phyloP scores from a whole-genome alignment of 106 monocot genomes.

The Acorus gramineus region DNA sequence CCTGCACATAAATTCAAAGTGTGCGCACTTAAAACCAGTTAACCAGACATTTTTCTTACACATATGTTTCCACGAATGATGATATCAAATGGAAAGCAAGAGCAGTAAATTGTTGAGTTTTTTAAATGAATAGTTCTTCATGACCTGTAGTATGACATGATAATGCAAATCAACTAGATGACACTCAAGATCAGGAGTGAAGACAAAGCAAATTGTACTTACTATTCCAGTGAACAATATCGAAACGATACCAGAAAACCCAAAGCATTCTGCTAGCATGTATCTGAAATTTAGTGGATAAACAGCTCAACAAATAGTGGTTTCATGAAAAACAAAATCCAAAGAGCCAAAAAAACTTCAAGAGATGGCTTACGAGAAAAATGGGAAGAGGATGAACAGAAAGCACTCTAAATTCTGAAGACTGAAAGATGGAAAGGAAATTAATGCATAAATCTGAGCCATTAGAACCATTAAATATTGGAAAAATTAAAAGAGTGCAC shows the following conservation, averaged over 20 bases:
- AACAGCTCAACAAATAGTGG: neutral
- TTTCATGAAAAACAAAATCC: neutral
- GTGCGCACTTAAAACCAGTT: neutral
- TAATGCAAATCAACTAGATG: too few species aligned
- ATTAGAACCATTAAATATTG: too few species aligned
- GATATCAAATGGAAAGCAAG: conserved; percentile 93
- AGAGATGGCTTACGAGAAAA: conserved; percentile 79
- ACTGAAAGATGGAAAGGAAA: conserved; percentile 27
- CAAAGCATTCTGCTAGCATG: conserved; percentile 94
- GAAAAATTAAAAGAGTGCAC: conserved; percentile 3
- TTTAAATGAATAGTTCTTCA: conserved; percentile 91
- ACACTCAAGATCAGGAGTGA: too few species aligned
- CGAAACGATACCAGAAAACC: conserved; percentile 94
- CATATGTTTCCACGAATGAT: conserved; percentile 94
- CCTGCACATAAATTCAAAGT: conserved; percentile 1
- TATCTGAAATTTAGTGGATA: conserved; percentile 39
- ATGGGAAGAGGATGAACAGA: conserved; percentile 96
- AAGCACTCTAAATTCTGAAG: conserved; percentile 97
- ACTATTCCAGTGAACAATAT: conserved; percentile 98
- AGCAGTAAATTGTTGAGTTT: conserved; percentile 72
- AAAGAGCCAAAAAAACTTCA: conserved; percentile 4
- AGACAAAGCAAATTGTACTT: conserved; percentile 43
- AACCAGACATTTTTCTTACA: conserved; percentile 53
- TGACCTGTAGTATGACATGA: conserved; percentile 59
- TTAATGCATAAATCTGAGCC: too few species aligned